Evolutionary conservation across 179 eudicot species (phyloP), one percentile per base, ranked within the genome.

Genomic region (Beta lomatogona): DNA sequence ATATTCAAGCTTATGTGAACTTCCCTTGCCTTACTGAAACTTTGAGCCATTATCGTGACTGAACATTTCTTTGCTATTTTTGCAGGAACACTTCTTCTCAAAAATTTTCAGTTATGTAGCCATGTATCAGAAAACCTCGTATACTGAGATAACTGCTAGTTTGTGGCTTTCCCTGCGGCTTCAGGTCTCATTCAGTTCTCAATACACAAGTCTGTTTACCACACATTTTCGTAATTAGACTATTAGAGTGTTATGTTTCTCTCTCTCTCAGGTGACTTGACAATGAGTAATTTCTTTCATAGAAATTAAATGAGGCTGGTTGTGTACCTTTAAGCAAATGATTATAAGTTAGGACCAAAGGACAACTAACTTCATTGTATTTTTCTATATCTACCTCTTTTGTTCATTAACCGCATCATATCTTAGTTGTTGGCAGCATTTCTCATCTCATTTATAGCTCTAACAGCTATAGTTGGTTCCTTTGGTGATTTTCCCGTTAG

Each of bases 81-180:
- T 79, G 83, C 94, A 96, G 98, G 95, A 91, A 31, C 86, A 86
- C 74, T 96, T 94, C 80, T 85, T 94, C 82, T 36, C 83, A 73
- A 91, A 82, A 83, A 94, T 96, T 84, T 83, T 75, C 69, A 86
- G 88, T 87, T 83, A 87, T 57, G 83, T 94, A 36, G 82, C 82
- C 41, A 84, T 87, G 84, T 96, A 96, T 86, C 98, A 96, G 88
- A 89, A 86, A 77, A 96, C 99, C 80, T 94, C 98, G 13, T 94
- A 91, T 86, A 89, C 96, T 76, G 99, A 96, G 87, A 84, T 88
- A 83, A 86, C 87, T 80, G 98, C 99, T 80, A 94, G 97, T 86
- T 89, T 94, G 89, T 96, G 99, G 99, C 99, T 96, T 76, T 96
- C 99, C 76, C 84, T 96, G 81, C 93, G 99, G 79, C 96, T 96